Evolutionary conservation across 202 grass and related monocot species (phyloP), one percentile per base, ranked within the genome.

Genomic region (Brachypodium distachyon): DNA sequence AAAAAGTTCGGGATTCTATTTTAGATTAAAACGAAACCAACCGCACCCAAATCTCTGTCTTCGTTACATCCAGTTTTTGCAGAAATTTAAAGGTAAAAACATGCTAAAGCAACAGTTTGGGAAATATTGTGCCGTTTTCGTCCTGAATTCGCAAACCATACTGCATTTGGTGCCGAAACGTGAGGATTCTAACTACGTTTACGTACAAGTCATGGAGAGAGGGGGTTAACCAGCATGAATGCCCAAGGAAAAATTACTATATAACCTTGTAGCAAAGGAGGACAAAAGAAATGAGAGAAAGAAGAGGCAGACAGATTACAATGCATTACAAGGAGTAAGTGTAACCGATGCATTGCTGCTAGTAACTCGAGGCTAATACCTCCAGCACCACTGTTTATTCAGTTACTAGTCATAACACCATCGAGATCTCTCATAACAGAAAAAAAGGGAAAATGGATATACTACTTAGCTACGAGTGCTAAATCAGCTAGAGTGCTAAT

Each of bases 301-400:
- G 13, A 37, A 29, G 22, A 43, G 50, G 40, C n/a, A n/a, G n/a
- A n/a, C n/a, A 22, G 28, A 66, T 69, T 77, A 57, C 48, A 74
- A n/a, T 23, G 72, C 84, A 40, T 77, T 49, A 82, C 78, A 77
- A 42, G 55, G 74, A 23, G 54, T 70, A 29, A 64, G 74, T 31
- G 54, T 70, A 29, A 37, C 11, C 21, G 17, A 33, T 39, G 21
- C 46, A 21, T 9, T 47, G 72, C 57, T 82, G 64, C 78, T 37
- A 72, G 67, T n/a, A n/a, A n/a, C 72, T 82, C 13, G 39, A 77
- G 60, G 73, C 55, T 71, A n/a, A n/a, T n/a, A 52, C 72, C 72
- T 72, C 72, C 61, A 81, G 46, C 72, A 77, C 26, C 16, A 47
- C n/a, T n/a, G n/a, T n/a, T 72, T 70, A 81, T 86, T 86, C 33